phyloP scores from a whole-genome alignment of 768 basidiomycete species.

The Asterophora parasitica region DNA sequence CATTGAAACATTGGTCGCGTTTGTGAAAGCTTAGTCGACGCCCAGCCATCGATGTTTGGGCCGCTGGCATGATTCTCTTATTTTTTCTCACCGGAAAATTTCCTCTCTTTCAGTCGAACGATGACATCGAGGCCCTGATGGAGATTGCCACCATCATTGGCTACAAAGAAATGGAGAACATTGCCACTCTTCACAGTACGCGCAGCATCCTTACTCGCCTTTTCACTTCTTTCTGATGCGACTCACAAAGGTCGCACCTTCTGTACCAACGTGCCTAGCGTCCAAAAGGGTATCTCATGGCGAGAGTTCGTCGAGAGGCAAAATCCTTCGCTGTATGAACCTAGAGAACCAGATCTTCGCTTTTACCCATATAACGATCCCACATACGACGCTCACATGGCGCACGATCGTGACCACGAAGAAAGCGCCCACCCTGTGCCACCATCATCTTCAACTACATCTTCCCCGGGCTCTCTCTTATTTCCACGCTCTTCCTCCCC shows the following conservation, averaged over 20 bases:
- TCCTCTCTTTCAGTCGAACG: slow-evolving; percentile 88
- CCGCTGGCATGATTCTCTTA: slow-evolving; percentile 85
- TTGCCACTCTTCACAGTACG: slow-evolving; percentile 86
- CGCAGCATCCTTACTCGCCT: slow-evolving; percentile 3
- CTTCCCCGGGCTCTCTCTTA: slow-evolving; percentile 19
- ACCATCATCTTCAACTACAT: slow-evolving; percentile 31
- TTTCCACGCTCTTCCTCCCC: slow-evolving; percentile 14
- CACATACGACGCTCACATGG: slow-evolving; percentile 19
- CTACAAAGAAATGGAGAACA: slow-evolving; percentile 72
- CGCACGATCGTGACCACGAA: slow-evolving; percentile 15
- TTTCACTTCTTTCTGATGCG: no score
- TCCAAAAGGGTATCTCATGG: slow-evolving; percentile 68
- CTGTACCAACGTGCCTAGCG: slow-evolving; percentile 81
- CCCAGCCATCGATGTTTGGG: slow-evolving; percentile 95
- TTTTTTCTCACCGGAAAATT: slow-evolving; percentile 93
- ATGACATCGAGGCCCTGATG: slow-evolving; percentile 94
- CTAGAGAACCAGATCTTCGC: slow-evolving; percentile 43
- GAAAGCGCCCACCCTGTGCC: slow-evolving; percentile 20
- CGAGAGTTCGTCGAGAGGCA: slow-evolving; percentile 67
- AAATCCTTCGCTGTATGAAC: slow-evolving; percentile 65
- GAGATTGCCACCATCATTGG: slow-evolving; percentile 91
- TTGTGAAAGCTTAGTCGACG: slow-evolving; percentile 1
- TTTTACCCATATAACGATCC: slow-evolving; percentile 51
- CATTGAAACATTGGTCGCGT: neutral
- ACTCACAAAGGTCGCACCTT: slow-evolving; percentile 76